A percentile compares a stretch with the other conserved stretches of the same genome.
phyloP scores from a whole-genome alignment of 371 early-diverging fungal genomes.

The Mucor plumbeus region DNA sequence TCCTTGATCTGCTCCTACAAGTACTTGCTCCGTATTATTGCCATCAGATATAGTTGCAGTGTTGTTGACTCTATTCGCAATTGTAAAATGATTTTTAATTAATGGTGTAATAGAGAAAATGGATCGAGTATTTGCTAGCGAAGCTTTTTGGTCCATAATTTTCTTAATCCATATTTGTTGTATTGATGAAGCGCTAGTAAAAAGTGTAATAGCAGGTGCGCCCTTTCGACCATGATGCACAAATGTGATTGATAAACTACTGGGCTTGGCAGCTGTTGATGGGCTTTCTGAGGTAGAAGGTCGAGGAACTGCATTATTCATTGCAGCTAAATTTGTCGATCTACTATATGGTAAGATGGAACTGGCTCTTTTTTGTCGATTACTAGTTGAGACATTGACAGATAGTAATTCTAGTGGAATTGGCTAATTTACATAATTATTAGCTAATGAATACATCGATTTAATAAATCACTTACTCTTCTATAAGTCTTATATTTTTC shows the following conservation, averaged over 20 bases:
- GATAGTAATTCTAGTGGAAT: conserved; percentile 78
- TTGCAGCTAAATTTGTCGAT: conserved; percentile 4
- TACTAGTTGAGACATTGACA: conserved; percentile 63
- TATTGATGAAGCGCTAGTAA: conserved; percentile 73
- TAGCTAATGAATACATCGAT: background rate
- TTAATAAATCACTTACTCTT: conserved; percentile 35
- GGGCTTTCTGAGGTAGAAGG: background rate
- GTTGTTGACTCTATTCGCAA: conserved; percentile 43
- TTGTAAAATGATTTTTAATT: conserved; percentile 34
- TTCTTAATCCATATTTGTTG: conserved; percentile 84
- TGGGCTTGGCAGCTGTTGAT: conserved; percentile 25
- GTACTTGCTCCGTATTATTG: conserved; percentile 29
- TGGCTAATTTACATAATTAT: conserved; percentile 46
- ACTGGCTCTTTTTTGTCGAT: conserved; percentile 49
- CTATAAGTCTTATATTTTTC: conserved; percentile 49
- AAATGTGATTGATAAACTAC: conserved; percentile 70
- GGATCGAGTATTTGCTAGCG: conserved; percentile 57
- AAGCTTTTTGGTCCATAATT: conserved; percentile 74
- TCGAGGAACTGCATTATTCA: conserved; percentile 25
- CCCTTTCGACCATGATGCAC: conserved; percentile 79
- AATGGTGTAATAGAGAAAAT: conserved; percentile 62
- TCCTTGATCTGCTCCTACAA: conserved; percentile 53
- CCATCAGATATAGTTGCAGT: conserved; percentile 18
- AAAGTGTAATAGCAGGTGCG: conserved; percentile 68
- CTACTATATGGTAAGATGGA: conserved; percentile 46